Evolutionary conservation across 1,284 basidiomycete species (phyloP), one percentile per base, ranked within the genome.

Genomic region (Malassezia cuniculi): DNA sequence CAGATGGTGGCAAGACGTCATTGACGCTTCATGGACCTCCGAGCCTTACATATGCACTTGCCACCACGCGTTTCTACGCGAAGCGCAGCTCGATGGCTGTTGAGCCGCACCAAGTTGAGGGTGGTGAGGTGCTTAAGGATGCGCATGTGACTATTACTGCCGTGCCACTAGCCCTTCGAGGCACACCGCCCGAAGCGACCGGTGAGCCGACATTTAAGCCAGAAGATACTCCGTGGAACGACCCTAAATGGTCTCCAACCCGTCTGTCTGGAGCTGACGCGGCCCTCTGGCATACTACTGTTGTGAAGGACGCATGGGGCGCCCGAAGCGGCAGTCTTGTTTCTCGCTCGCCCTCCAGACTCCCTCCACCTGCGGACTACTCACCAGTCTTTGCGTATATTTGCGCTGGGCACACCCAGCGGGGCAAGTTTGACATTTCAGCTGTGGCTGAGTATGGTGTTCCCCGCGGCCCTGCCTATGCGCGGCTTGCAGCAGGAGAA

Each of bases 381-480:
- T 48, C 57, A 1, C 48, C 54, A 7, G 50, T 60, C 0, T 28
- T 62, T 1, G 69, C 70, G 16, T 93, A 87, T 63, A 73, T 89
- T 17, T 68, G 81, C 28, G 73, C 83, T 33, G 84, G 85, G 0
- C 82, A 85, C 0, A 73, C 73, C 3, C 71, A 79, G 26, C 77
- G 85, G 3, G 87, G 87, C n/a, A 85, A 83, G 67, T 90, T 95
- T 59, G 76, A 90, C 49, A 77, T 69, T 0, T 68, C 69, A 41
- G 78, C 76, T 49, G 84, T 86, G 0, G 60, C 71, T 5, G 74
- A 70, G 22, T 71, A 86, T 1, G 79, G 80, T 7, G 71, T 95
- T 3, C 73, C 75, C 2, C 70, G 70, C 2, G 82, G 83, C 3
- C 73, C 72, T 3, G 45, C 70, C 3, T 68, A 70, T 31, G 67